Base-by-base conservation (phyloP, 805 yeast genomes). In the Gaillardinia entomophila region DNA sequence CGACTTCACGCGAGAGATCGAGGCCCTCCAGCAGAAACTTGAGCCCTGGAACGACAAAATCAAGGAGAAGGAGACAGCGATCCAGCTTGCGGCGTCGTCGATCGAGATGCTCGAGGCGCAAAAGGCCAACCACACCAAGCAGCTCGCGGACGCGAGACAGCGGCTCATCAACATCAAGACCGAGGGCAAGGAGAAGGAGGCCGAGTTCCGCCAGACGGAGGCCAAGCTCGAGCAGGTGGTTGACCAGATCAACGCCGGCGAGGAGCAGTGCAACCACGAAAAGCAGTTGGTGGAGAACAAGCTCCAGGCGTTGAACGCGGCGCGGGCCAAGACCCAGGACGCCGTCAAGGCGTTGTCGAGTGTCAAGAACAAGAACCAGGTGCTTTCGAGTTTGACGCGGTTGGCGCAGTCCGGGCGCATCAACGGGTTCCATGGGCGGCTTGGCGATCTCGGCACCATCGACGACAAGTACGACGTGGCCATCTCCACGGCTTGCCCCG, bases 381-480 rank as follows among this genome's bases (percentile, higher is more conserved):
- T 92, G 4, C 64, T 88, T 13, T 52, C 77, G 0, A 82, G 88
- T 12, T 67, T 92, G 35, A 62, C 68, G 36, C 73, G 82, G 40
- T 60, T 92, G 24, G 81, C 81, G 36, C 77, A 79, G 34, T 72
- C 92, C 3, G 97, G 97, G 4, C 71, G 95, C 46, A 73, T 94
- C 16, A 62, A 64, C 5, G 98, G 97, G 0, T 85, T 90, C 45
- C 71, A 85, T 52, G 98, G 97, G 0, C 68, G 96, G 40, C 62
- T 92, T 12, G 99, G 98, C 12, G 95, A 87, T 45, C 62, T 92
- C 28, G 99, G 96, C n/a, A 71, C 73, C 2, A 92, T 92, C 41
- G 96, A 87, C 52, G 85, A 82, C 42, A 73, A 75, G 47, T 92
- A 83, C 53, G 97, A 94, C 57, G 75, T 88, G 32, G 98, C 98